phyloP scores from a whole-genome alignment of 2,329 filamentous ascomycete species.

The Sarocladiaceae sp. region DNA sequence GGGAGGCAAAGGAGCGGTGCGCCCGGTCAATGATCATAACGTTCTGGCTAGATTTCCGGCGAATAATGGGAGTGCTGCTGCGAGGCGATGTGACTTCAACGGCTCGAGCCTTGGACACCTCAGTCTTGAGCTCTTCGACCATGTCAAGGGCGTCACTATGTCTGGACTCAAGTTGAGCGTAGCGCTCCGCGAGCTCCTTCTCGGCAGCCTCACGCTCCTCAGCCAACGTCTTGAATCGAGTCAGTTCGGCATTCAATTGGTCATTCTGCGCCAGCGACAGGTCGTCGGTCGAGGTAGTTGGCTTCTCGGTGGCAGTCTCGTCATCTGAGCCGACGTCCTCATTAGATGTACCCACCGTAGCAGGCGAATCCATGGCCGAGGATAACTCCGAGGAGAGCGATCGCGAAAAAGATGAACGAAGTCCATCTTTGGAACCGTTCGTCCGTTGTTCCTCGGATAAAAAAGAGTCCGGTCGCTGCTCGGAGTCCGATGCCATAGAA shows the following conservation, averaged over 20 bases:
- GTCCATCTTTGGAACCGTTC: slow-evolving; percentile 60
- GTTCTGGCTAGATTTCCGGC: slow-evolving; percentile 88
- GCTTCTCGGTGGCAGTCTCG: slow-evolving; percentile 39
- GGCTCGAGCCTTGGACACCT: slow-evolving; percentile 70
- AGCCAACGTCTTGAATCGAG: slow-evolving; percentile 63
- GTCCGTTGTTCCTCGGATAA: slow-evolving; percentile 56
- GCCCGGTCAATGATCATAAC: slow-evolving; percentile 83
- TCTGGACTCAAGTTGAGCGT: slow-evolving; percentile 74
- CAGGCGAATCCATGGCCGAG: slow-evolving; percentile 71
- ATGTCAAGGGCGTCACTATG: slow-evolving; percentile 78
- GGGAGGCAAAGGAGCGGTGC: slow-evolving; percentile 81
- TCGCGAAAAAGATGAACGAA: slow-evolving; percentile 66
- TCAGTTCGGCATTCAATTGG: slow-evolving; percentile 57
- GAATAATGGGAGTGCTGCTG: slow-evolving; percentile 69
- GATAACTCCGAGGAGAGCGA: slow-evolving; percentile 93
- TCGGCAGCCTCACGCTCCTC: slow-evolving; percentile 73
- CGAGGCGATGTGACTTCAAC: slow-evolving; percentile 55
- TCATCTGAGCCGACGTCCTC: slow-evolving; percentile 38
- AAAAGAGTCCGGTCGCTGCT: slow-evolving; percentile 66
- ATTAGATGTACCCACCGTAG: slow-evolving; percentile 57
- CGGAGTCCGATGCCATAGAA: slow-evolving; percentile 36
- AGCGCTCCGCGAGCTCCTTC: slow-evolving; percentile 66
- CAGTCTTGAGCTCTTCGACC: slow-evolving; percentile 85
- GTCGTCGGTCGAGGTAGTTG: slow-evolving; percentile 30
- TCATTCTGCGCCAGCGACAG: slow-evolving; percentile 32